Percentiles rank a stretch among this genome's conserved stretches.
Evolutionary conservation across 257 asterid genomes (phyloP).

Genomic region (Lycium ferocissimum): DNA sequence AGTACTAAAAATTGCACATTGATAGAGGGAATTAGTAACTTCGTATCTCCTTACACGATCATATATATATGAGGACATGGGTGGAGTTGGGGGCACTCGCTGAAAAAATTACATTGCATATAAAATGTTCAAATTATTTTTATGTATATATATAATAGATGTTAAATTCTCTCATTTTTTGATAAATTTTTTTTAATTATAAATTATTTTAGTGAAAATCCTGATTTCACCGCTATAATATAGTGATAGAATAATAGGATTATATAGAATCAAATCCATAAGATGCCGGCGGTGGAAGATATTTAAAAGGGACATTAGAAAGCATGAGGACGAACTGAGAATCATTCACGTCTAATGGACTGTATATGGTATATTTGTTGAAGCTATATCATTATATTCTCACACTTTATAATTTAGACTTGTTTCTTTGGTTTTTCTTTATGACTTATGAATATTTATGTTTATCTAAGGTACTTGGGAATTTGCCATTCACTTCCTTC

Average conservation of each 20-base stretch:
- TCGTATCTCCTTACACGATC: background rate
- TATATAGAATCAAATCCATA: background rate
- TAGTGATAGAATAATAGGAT: background rate
- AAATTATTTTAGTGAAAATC: no score
- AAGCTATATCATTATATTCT: constrained; percentile 33
- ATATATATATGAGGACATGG: background rate
- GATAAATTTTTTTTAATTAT: no score
- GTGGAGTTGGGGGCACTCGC: no score
- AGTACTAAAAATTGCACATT: background rate
- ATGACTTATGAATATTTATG: background rate
- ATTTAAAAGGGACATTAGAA: constrained; percentile 23
- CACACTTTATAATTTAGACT: background rate
- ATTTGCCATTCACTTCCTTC: background rate
- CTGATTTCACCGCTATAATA: no score
- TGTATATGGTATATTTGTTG: constrained; percentile 45
- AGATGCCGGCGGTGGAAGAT: constrained; percentile 24
- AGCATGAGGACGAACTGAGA: constrained; percentile 48
- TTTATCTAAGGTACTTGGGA: background rate
- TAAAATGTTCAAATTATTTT: no score
- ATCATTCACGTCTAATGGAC: constrained; percentile 49
- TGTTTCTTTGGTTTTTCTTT: background rate
- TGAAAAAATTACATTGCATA: no score
- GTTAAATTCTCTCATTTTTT: no score
- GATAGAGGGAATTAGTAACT: background rate
- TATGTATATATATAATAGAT: no score